Evolutionary conservation across 148 eudicot species (phyloP).

Genomic region (Camellia lanceoleosa): DNA sequence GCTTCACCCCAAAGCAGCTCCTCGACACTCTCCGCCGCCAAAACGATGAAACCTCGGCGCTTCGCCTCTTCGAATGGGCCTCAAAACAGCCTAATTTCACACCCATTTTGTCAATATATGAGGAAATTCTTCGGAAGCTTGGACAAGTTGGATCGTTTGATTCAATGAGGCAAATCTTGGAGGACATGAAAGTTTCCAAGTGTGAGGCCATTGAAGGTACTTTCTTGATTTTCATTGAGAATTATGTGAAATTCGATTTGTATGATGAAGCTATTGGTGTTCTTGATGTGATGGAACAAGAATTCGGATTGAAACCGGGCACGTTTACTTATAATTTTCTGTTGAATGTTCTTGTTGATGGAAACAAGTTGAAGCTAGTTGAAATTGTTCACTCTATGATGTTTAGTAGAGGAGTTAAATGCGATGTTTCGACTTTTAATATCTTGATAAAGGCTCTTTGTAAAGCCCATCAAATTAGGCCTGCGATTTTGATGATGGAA

Average conservation of each 20-base stretch:
- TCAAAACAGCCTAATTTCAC: constrained; percentile 66
- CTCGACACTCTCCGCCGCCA: constrained; percentile 54
- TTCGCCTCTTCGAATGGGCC: constrained; percentile 79
- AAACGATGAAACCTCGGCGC: constrained; percentile 58
- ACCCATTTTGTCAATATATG: constrained; percentile 62
- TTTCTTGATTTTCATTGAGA: constrained; percentile 74
- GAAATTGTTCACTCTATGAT: constrained; percentile 75
- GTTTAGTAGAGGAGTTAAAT: constrained; percentile 52
- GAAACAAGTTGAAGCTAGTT: constrained; percentile 66
- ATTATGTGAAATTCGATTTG: constrained; percentile 50
- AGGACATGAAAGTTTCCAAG: constrained; percentile 50
- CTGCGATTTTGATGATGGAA: constrained; percentile 93
- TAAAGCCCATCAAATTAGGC: constrained; percentile 90
- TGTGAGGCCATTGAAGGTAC: constrained; percentile 55
- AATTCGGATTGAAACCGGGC: constrained; percentile 56
- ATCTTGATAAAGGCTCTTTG: constrained; percentile 88
- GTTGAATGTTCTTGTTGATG: constrained; percentile 93
- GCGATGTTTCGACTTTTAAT: constrained; percentile 84
- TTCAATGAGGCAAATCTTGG: constrained; percentile 53
- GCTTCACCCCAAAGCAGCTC: constrained; percentile 60
- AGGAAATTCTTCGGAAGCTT: constrained; percentile 66
- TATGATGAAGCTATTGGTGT: constrained; percentile 80
- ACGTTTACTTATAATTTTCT: constrained; percentile 55
- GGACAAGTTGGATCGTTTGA: constrained; percentile 69
- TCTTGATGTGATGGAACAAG: constrained; percentile 68